Percentiles rank a stretch among this genome's conserved stretches.
phyloP scores from a whole-genome alignment of 2,329 filamentous ascomycete species.

The Pestalotiopsis fici region DNA sequence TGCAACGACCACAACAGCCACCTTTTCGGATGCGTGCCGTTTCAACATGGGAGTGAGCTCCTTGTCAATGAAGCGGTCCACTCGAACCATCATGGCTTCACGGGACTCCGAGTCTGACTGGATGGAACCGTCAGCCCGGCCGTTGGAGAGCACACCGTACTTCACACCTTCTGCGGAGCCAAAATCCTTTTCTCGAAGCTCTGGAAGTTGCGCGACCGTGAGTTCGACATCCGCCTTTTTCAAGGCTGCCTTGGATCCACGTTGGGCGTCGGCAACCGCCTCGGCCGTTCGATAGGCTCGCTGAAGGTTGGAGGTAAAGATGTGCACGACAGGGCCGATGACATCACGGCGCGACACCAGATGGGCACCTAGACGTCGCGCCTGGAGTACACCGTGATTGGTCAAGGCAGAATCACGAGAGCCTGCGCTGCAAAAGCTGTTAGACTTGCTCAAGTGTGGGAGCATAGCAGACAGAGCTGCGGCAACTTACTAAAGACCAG shows the following conservation, averaged over 20 bases:
- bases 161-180: slow-evolving; percentile 69
- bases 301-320: slow-evolving; percentile 79
- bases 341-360: slow-evolving; percentile 41
- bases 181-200: slow-evolving; percentile 74
- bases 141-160: slow-evolving; percentile 37
- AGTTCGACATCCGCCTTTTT: slow-evolving; percentile 14
- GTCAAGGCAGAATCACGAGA: slow-evolving; percentile 80
- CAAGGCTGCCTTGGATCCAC: background rate
- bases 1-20: slow-evolving; percentile 68
- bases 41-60: slow-evolving; percentile 61
- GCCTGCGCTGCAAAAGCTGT: slow-evolving; percentile 62
- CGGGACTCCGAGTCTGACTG: slow-evolving; percentile 58
- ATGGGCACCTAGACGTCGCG: slow-evolving; percentile 67
- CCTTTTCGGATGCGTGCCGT: slow-evolving; percentile 25
- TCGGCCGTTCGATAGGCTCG: slow-evolving; percentile 73
- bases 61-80: slow-evolving; percentile 65
- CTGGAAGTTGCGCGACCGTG: slow-evolving; percentile 39
- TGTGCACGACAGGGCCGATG: slow-evolving; percentile 49
- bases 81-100: slow-evolving; percentile 65
- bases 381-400: slow-evolving; percentile 78
- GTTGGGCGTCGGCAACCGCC: slow-evolving; percentile 61
- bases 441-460: slow-evolving; percentile 16
- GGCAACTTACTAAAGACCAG: slow-evolving; percentile 65
- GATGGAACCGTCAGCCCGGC: slow-evolving; percentile 41
- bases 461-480: background rate